Percentiles rank a stretch among this genome's conserved stretches.
Evolutionary conservation across 1,284 basidiomycete species (phyloP).

Genomic region (Inonotus obliquus): DNA sequence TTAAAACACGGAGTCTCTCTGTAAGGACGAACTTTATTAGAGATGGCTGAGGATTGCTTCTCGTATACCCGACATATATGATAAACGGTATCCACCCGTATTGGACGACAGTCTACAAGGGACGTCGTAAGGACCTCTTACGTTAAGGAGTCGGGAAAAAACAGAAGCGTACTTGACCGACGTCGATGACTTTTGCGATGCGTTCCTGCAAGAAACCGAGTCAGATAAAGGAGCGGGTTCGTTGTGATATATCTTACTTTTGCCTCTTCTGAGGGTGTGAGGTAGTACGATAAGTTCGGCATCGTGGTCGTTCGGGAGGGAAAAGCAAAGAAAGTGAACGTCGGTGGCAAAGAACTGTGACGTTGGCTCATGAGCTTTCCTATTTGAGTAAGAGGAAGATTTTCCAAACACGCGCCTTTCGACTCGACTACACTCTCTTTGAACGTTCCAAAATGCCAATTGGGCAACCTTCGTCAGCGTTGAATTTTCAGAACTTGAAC

Average conservation of each 20-base stretch:
- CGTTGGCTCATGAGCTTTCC: conserved; percentile 23
- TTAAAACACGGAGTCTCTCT: conserved; percentile 12
- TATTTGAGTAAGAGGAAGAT: conserved; percentile 30
- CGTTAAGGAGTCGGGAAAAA: neutral
- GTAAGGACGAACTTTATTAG: conserved; percentile 77
- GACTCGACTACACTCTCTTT: conserved; percentile 4
- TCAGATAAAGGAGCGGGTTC: conserved; percentile 2
- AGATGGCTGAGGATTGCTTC: conserved; percentile 88
- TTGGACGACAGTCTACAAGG: conserved; percentile 73
- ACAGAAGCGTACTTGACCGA: conserved; percentile 64
- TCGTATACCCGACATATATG: conserved; percentile 88
- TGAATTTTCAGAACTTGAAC: conserved; percentile 50
- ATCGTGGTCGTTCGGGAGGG: conserved; percentile 40
- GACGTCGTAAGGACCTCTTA: conserved; percentile 8
- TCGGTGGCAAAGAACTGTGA: neutral
- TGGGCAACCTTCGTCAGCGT: conserved; percentile 60
- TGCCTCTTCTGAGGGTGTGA: conserved; percentile 64
- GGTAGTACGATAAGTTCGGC: conserved; percentile 35
- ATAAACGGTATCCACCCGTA: conserved; percentile 93
- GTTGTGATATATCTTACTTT: conserved; percentile 43
- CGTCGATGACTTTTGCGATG: conserved; percentile 71
- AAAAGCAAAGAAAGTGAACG: conserved; percentile 21
- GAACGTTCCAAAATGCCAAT: too few species aligned
- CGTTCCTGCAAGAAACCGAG: conserved; percentile 51
- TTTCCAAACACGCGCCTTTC: conserved; percentile 25